Percentiles rank a stretch among this genome's conserved stretches.
phyloP scores from a whole-genome alignment of 441 rosid genomes.

The Metrosideros polymorpha region DNA sequence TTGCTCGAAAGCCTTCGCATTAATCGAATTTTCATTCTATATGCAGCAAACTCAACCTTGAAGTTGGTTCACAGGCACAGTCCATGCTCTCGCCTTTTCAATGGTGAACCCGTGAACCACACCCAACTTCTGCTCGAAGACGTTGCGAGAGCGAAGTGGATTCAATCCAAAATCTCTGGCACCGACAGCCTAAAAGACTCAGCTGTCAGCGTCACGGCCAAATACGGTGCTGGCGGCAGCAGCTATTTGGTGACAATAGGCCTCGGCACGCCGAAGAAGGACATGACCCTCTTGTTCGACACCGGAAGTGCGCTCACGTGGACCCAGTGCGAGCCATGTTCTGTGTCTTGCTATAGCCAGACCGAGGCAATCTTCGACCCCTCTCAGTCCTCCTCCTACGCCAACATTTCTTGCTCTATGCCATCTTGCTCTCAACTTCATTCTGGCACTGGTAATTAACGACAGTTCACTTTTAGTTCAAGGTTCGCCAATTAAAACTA shows the following conservation, averaged over 20 bases:
- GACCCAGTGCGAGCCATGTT: constrained; percentile 6
- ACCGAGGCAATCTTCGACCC: background rate
- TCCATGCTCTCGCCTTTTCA: background rate
- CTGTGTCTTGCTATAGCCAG: background rate
- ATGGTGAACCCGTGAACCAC: background rate
- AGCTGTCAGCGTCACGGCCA: background rate
- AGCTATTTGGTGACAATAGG: constrained; percentile 2
- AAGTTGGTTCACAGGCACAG: background rate
- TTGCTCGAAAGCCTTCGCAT: background rate
- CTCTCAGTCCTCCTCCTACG: background rate
- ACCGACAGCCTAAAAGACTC: background rate
- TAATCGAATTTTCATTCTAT: background rate
- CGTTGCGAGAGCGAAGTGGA: background rate
- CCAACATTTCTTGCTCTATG: constrained; percentile 1
- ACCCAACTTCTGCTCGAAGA: background rate
- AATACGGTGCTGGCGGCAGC: background rate
- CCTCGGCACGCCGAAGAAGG: constrained; percentile 2
- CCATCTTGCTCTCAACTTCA: background rate
- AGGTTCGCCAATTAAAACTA: background rate
- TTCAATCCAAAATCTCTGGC: background rate
- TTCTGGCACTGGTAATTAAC: background rate
- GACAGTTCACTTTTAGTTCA: background rate
- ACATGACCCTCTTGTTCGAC: background rate
- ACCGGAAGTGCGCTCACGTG: constrained; percentile 6
- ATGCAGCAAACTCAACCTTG: background rate